These are phyloP conservation scores for Ogataea zsoltii DNA, from an alignment of 805 yeast genomes.

Conservation along the genomic window DNA sequence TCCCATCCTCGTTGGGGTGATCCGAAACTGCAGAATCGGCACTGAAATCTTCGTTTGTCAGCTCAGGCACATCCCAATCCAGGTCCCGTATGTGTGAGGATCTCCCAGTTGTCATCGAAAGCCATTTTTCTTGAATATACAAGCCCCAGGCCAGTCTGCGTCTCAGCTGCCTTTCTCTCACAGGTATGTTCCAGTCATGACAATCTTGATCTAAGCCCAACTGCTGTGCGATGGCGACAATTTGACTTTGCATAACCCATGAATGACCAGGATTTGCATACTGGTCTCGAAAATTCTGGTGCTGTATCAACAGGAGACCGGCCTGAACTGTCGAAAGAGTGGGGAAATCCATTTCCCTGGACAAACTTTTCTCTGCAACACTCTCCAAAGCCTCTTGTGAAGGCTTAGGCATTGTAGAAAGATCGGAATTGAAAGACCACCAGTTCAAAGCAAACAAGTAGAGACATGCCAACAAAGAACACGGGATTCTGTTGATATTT, in stretches of 20 bases:
- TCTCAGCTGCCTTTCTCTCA: slow-evolving; percentile 47
- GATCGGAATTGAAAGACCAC: slow-evolving; percentile 49
- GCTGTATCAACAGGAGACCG: slow-evolving; percentile 33
- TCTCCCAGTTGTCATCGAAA: slow-evolving; percentile 42
- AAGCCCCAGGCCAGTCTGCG: slow-evolving; percentile 52
- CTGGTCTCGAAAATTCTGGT: slow-evolving; percentile 33
- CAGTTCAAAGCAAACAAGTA: slow-evolving; percentile 78
- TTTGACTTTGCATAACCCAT: slow-evolving; percentile 27
- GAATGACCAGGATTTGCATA: slow-evolving; percentile 38
- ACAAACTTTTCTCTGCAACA: slow-evolving; percentile 27
- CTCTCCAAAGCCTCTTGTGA: slow-evolving; percentile 19
- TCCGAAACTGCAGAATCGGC: slow-evolving; percentile 45
- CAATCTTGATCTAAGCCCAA: slow-evolving; percentile 49
- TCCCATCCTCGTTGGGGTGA: slow-evolving; percentile 24
- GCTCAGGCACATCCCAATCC: slow-evolving; percentile 43
- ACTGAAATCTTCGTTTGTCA: slow-evolving; percentile 46
- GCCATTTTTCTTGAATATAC: slow-evolving; percentile 50
- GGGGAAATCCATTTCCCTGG: slow-evolving; percentile 13
- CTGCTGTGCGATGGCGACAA: slow-evolving; percentile 43
- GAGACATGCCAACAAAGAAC: slow-evolving; percentile 80
- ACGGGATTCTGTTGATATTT: slow-evolving; percentile 75
- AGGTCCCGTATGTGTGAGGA: slow-evolving; percentile 45
- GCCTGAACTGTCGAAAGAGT: slow-evolving; percentile 32
- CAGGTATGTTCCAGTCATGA: slow-evolving; percentile 46
- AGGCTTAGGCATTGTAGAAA: slow-evolving; percentile 12